Conservation (phyloP, 108 stramenopile species). For the Discostella stelligeroides region DNA sequence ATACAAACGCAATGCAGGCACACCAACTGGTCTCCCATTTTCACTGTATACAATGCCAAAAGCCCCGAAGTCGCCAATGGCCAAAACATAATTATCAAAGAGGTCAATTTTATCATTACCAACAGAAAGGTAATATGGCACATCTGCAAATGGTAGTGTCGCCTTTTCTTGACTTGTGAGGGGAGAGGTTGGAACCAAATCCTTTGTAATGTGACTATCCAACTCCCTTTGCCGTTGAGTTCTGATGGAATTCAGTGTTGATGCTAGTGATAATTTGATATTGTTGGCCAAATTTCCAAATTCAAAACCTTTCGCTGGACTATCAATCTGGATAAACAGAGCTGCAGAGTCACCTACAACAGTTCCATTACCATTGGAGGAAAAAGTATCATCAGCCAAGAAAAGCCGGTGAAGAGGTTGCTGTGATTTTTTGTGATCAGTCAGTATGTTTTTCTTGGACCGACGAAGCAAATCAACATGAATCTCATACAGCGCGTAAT, state of each 20-base stretch:
- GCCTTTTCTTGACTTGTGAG: neutral
- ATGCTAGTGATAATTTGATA: neutral
- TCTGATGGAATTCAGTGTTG: neutral
- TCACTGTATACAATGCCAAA: slow-evolving; percentile 19
- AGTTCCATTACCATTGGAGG: slow-evolving; percentile 19
- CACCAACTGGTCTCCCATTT: neutral
- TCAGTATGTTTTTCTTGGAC: neutral
- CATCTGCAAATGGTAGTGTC: slow-evolving; percentile 20
- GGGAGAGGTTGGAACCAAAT: slow-evolving; percentile 1
- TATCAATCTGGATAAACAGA: slow-evolving; percentile 26
- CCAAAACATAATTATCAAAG: slow-evolving; percentile 2
- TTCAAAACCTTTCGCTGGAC: slow-evolving; percentile 3
- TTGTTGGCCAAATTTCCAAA: slow-evolving; percentile 11
- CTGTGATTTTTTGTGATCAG: slow-evolving; percentile 3
- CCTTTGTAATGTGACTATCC: neutral
- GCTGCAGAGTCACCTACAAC: slow-evolving; percentile 25
- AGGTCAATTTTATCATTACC: slow-evolving; percentile 13
- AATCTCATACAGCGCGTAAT: slow-evolving; percentile 25
- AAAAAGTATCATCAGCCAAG: slow-evolving; percentile 18
- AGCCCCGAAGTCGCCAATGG: slow-evolving; percentile 14
- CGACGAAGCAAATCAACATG: slow-evolving; percentile 19
- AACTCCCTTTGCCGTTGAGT: slow-evolving; percentile 1
- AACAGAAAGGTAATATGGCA: slow-evolving; percentile 21
- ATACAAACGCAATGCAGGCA: neutral
- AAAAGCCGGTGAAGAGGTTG: slow-evolving; percentile 12